Conservation (phyloP, 78 protist genomes). For the Dictyostelium brefeldianum region DNA sequence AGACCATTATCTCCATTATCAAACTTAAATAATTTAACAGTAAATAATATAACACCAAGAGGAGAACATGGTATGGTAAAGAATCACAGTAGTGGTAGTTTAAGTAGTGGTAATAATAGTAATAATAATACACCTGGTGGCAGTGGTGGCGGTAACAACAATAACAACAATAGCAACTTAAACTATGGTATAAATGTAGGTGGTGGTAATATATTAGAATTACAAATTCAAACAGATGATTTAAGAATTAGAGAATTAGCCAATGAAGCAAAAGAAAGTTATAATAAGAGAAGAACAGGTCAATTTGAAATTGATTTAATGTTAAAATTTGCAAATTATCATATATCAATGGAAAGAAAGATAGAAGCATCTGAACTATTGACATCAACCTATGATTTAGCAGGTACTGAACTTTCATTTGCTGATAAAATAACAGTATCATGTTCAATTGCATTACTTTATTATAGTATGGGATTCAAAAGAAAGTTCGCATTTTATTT, state of each 20-base stretch:
- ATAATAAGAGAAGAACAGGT: constrained; percentile 54
- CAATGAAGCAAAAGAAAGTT: constrained; percentile 44
- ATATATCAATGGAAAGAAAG: constrained; percentile 73
- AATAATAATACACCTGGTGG: not conserved
- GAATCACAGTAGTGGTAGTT: not conserved
- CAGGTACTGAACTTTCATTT: constrained; percentile 14
- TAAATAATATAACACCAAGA: too few species aligned
- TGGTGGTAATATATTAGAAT: not conserved
- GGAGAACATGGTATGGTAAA: too few species aligned
- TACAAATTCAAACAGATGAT: constrained; percentile 53
- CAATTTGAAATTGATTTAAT: constrained; percentile 59
- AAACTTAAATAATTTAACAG: not conserved
- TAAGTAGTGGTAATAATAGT: not conserved
- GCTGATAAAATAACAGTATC: constrained; percentile 17
- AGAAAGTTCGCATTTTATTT: constrained; percentile 83
- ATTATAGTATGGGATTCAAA: constrained; percentile 63
- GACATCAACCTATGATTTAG: constrained; percentile 7
- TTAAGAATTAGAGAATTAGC: constrained; percentile 30
- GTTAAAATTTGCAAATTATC: constrained; percentile 69
- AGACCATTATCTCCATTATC: constrained; percentile 15
- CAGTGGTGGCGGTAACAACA: not conserved
- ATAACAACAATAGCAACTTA: not conserved
- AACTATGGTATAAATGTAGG: not conserved
- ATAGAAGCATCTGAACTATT: constrained; percentile 69
- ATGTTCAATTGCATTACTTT: constrained; percentile 67